Base-by-base conservation (phyloP, 1,139 yeast genomes). In the Scheffersomyces illinoinensis region DNA sequence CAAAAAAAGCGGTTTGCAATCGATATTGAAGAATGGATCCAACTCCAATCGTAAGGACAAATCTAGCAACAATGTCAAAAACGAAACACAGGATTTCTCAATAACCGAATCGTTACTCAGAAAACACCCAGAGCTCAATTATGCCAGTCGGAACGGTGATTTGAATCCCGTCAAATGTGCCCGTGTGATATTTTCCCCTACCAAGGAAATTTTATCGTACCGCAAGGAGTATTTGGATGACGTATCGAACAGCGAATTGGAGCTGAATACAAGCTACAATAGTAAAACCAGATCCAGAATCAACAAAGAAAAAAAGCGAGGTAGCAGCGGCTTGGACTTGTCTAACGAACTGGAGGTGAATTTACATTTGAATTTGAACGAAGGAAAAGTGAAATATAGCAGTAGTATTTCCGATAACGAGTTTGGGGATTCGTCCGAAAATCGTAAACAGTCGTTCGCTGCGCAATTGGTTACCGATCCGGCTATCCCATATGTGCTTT, bases 401-500 rank as follows among this genome's bases (percentile, higher is more conserved):
- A 18, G 7, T 7, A 48, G 19, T 19, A 48, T 7, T 48, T 17
- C 14, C 14, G 19, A 48, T 48, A 33, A 33, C 43, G 43, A 14
- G 43, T 33, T 33, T 33, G 43, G 17, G 21, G 55, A 46, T 8
- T 39, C 20, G 19, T 26, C 18, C 3, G 24, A 54, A 8, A 47
- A 50, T 46, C 46, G 33, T 21, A 18, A 53, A 52, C 43, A 39
- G n/a, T 50, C 54, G 33, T 33, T 50, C 33, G 33, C 26, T 39
- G 49, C 53, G 43, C 53, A 59, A 50, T 47, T 58, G 8, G 26
- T 64, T 57, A 59, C 78, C 55, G 82, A 90, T 63, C 89, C 91
- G 0, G 78, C 80, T 56, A 74, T 85, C 2, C 95, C 96, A 0
- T 87, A 86, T 64, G 83, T 90, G 24, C 71, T 91, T 12, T 86